Percentiles rank a stretch among this genome's conserved stretches.
Evolutionary conservation across 768 basidiomycete species (phyloP).

Genomic region (Kwoniella sp.): DNA sequence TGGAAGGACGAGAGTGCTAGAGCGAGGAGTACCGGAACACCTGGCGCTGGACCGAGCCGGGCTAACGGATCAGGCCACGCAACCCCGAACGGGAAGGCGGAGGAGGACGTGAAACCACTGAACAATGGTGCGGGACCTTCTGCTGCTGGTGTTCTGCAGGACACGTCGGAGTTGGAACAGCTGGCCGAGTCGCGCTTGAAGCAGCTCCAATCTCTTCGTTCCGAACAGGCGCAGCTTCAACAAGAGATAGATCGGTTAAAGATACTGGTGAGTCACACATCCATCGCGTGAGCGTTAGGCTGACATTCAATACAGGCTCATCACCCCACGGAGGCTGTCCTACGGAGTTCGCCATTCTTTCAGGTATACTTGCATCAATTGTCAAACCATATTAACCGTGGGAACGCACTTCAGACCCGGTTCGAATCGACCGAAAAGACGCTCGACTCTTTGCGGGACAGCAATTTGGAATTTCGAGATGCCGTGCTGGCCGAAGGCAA

Average conservation of each 20-base stretch:
- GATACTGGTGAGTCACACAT: conserved; percentile 16
- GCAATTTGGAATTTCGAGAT: conserved; percentile 38
- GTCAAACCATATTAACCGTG: conserved; percentile 53
- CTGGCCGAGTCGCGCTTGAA: conserved; percentile 36
- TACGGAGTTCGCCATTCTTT: conserved; percentile 53
- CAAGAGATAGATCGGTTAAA: conserved; percentile 34
- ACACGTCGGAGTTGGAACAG: conserved; percentile 35
- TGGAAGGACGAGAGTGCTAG: conserved; percentile 21
- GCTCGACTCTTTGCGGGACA: conserved; percentile 25
- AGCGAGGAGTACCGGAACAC: conserved; percentile 23
- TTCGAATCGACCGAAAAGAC: conserved; percentile 50
- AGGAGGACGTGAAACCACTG: conserved; percentile 30
- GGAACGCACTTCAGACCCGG: conserved; percentile 45
- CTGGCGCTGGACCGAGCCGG: conserved; percentile 16
- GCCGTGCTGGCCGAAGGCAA: conserved; percentile 26
- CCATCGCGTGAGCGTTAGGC: too few species aligned
- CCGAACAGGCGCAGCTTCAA: conserved; percentile 31
- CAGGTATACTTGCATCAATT: conserved; percentile 59
- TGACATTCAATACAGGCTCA: conserved; percentile 19
- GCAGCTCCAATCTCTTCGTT: conserved; percentile 31
- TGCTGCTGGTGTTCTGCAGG: conserved; percentile 19
- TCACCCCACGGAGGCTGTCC: conserved; percentile 36
- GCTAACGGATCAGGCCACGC: conserved; percentile 34
- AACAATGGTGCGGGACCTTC: conserved; percentile 14
- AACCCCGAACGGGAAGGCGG: conserved; percentile 38